These are phyloP conservation scores for Ogataea hybrid DNA, from an alignment of 1,139 yeast species.

Conservation along the genomic window DNA sequence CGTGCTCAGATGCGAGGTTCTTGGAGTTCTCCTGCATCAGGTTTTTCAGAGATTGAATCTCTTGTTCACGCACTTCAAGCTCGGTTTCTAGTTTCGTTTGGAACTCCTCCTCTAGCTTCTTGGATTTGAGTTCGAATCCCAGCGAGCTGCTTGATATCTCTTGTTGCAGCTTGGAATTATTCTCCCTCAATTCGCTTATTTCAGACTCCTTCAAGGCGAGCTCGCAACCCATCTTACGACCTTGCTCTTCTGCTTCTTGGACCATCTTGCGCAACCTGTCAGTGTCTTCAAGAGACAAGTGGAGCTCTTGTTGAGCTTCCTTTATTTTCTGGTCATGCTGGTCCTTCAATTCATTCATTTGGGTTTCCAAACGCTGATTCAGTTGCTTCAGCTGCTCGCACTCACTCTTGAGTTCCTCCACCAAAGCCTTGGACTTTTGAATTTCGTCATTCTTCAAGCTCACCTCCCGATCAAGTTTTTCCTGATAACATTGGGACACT, in stretches of 20 bases:
- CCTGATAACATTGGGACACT: constrained; percentile 18
- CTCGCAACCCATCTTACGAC: constrained; percentile 4
- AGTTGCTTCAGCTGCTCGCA: constrained; percentile 5
- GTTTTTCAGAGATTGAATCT: neutral
- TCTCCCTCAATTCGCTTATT: constrained; percentile 6
- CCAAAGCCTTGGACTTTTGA: constrained; percentile 6
- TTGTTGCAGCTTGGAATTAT: constrained; percentile 5
- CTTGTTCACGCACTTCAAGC: neutral
- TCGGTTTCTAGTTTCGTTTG: neutral
- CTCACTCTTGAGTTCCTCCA: constrained; percentile 11
- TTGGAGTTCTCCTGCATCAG: neutral
- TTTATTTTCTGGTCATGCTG: constrained; percentile 7
- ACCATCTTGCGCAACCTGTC: constrained; percentile 4
- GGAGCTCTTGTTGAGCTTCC: constrained; percentile 7
- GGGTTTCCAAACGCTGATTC: constrained; percentile 7
- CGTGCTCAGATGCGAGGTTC: constrained; percentile 1
- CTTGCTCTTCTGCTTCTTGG: constrained; percentile 6
- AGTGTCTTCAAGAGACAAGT: constrained; percentile 4
- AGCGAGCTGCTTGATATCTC: neutral
- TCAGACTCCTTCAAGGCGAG: constrained; percentile 10
- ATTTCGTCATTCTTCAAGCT: constrained; percentile 11
- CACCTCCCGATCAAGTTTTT: constrained; percentile 14
- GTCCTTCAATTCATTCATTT: constrained; percentile 4
- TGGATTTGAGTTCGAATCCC: neutral
- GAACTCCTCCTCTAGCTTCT: neutral